Evolutionary conservation across 768 basidiomycete species (phyloP).

Genomic region (Hysterangium stoloniferum): DNA sequence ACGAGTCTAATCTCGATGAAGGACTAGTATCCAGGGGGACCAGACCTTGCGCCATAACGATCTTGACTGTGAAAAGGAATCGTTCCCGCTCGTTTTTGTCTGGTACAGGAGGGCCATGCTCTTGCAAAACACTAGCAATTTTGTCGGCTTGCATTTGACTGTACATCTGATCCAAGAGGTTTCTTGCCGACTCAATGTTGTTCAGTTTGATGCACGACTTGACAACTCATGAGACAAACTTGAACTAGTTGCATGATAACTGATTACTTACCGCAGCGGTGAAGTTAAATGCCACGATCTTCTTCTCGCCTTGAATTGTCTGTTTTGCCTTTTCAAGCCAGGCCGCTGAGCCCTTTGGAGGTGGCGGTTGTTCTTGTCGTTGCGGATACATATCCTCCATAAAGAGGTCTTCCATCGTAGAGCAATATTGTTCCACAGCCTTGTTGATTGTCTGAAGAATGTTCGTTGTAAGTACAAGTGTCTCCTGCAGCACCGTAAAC

Average conservation of each 20-base stretch:
- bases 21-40: slow-evolving; percentile 68
- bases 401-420: slow-evolving; percentile 80
- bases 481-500: background rate
- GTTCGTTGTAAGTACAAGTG: background rate
- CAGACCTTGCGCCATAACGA: slow-evolving; percentile 86
- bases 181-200: slow-evolving; percentile 89
- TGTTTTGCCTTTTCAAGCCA: slow-evolving; percentile 84
- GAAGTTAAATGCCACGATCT: slow-evolving; percentile 93
- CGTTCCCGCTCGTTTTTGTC: slow-evolving; percentile 57
- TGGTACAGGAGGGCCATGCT: slow-evolving; percentile 58
- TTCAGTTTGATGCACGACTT: slow-evolving; percentile 96
- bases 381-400: slow-evolving; percentile 93
- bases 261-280: slow-evolving; percentile 42
- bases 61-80: slow-evolving; percentile 90
- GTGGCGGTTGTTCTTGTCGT: slow-evolving; percentile 67
- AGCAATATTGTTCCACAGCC: slow-evolving; percentile 87
- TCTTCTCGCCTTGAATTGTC: slow-evolving; percentile 79
- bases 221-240: background rate
- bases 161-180: slow-evolving; percentile 90
- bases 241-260: background rate
- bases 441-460: slow-evolving; percentile 73
- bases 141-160: slow-evolving; percentile 85
- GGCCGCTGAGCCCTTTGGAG: slow-evolving; percentile 72
- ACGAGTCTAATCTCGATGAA: slow-evolving; percentile 80
- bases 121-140: slow-evolving; percentile 55